Conservation (phyloP, 805 yeast species). For the Pichia thaimueangensis region DNA sequence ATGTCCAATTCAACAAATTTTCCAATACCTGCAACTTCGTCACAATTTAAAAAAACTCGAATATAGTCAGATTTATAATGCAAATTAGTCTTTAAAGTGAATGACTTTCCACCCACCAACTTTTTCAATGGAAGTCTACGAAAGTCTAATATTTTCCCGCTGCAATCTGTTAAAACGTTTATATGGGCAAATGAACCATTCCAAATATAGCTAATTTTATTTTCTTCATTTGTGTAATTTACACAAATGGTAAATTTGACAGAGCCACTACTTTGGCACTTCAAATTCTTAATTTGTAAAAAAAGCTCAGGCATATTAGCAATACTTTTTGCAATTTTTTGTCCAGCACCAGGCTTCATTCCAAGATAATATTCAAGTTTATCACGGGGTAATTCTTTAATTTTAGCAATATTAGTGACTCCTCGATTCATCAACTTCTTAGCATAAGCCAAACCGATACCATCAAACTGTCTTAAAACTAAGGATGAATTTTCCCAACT, state of each 20-base stretch:
- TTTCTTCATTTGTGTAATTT: constrained; percentile 19
- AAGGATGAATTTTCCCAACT: constrained; percentile 47
- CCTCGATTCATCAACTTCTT: constrained; percentile 33
- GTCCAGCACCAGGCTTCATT: constrained; percentile 36
- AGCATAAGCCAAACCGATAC: constrained; percentile 37
- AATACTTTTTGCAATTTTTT: constrained; percentile 31
- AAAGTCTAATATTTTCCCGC: constrained; percentile 38
- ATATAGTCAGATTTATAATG: constrained; percentile 19
- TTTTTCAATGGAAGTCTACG: constrained; percentile 32
- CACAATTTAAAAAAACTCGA: constrained; percentile 30
- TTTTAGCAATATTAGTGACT: constrained; percentile 31
- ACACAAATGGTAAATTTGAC: constrained; percentile 31
- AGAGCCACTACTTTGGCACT: constrained; percentile 16
- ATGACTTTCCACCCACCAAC: constrained; percentile 22
- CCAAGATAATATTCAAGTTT: constrained; percentile 38
- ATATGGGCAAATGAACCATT: constrained; percentile 12
- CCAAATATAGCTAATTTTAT: constrained; percentile 12
- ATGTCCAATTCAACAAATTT: constrained; percentile 1
- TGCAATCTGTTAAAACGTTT: constrained; percentile 12
- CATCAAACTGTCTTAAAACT: constrained; percentile 42
- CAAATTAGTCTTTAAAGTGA: constrained; percentile 24
- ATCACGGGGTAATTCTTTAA: constrained; percentile 21
- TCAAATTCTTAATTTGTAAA: constrained; percentile 18
- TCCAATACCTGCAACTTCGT: constrained; percentile 33
- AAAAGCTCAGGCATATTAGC: constrained; percentile 33